phyloP scores from a whole-genome alignment of 768 basidiomycete species.

The Atractiella rhizophila region DNA sequence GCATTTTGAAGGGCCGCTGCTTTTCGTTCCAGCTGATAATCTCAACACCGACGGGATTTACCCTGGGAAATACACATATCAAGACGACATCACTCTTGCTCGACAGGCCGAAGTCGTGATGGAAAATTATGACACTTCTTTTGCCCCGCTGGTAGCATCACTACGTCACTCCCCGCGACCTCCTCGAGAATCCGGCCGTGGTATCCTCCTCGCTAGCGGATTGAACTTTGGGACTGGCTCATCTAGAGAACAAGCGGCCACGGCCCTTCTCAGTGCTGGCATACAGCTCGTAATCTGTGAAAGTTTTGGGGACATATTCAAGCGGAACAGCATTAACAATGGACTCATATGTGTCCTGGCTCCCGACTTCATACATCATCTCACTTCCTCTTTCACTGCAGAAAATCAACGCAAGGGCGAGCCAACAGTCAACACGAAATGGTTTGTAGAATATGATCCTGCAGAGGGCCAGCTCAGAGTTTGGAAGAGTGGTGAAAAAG shows the following conservation, averaged over 20 bases:
- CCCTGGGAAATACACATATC: slow-evolving; percentile 96
- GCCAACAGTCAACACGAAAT: slow-evolving; percentile 51
- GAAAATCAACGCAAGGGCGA: slow-evolving; percentile 53
- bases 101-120: slow-evolving; percentile 88
- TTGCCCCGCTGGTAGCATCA: slow-evolving; percentile 34
- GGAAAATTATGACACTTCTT: slow-evolving; percentile 92
- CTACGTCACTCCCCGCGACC: slow-evolving; percentile 14
- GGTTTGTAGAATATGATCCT: slow-evolving; percentile 42
- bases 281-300: slow-evolving; percentile 85
- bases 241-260: slow-evolving; percentile 93
- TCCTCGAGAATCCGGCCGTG: slow-evolving; percentile 19
- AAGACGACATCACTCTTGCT: slow-evolving; percentile 89
- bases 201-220: slow-evolving; percentile 63
- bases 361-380: slow-evolving; percentile 60
- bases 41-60: slow-evolving; percentile 95
- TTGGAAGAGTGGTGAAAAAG: slow-evolving; percentile 21
- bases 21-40: slow-evolving; percentile 90
- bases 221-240: slow-evolving; percentile 99
- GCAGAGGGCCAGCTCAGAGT: slow-evolving; percentile 43
- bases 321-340: slow-evolving; percentile 96
- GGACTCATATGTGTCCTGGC: slow-evolving; percentile 83
- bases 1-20: slow-evolving; percentile 52
- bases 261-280: slow-evolving; percentile 80
- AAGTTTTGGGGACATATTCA: slow-evolving; percentile 97
- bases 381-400: slow-evolving; percentile 49